phyloP scores from a whole-genome alignment of 129 eudicot genomes.

The Rutidosis leptorrhynchoides region DNA sequence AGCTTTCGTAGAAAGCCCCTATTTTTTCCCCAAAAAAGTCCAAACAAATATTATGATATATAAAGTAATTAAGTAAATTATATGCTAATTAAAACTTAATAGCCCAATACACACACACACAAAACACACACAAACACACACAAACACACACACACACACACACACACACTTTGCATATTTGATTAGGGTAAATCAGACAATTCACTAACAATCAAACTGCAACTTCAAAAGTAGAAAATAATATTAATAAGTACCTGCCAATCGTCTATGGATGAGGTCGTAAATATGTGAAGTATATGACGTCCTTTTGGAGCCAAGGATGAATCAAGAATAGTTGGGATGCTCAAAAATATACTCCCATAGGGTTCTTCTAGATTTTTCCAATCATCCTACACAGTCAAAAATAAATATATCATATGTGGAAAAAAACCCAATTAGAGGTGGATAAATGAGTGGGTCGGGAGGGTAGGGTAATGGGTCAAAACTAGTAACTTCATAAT shows the following conservation, averaged over 20 bases:
- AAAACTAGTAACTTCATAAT: not conserved
- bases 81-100: not conserved
- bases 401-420: not conserved
- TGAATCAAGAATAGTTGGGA: conserved; percentile 88
- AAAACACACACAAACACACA: too few relatives aligned
- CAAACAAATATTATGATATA: not conserved
- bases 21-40: not conserved
- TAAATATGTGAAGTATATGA: conserved; percentile 97
- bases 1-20: conserved; percentile 78
- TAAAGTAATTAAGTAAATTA: not conserved
- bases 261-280: conserved; percentile 91
- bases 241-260: conserved; percentile 65
- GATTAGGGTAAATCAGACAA: not conserved
- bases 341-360: conserved; percentile 98
- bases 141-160: too few relatives aligned
- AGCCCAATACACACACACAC: not conserved
- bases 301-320: conserved; percentile 94
- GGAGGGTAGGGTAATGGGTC: not conserved
- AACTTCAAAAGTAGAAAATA: not conserved
- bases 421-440: not conserved
- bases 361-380: conserved; percentile 72
- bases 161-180: not conserved
- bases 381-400: conserved; percentile 65
- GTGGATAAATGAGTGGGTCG: not conserved
- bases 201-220: not conserved